Percentiles rank a stretch among this genome's conserved stretches.
These are phyloP conservation scores for Dimargaris cristalligena DNA, from an alignment of 192 early-diverging fungal species.

Conservation along the genomic window DNA sequence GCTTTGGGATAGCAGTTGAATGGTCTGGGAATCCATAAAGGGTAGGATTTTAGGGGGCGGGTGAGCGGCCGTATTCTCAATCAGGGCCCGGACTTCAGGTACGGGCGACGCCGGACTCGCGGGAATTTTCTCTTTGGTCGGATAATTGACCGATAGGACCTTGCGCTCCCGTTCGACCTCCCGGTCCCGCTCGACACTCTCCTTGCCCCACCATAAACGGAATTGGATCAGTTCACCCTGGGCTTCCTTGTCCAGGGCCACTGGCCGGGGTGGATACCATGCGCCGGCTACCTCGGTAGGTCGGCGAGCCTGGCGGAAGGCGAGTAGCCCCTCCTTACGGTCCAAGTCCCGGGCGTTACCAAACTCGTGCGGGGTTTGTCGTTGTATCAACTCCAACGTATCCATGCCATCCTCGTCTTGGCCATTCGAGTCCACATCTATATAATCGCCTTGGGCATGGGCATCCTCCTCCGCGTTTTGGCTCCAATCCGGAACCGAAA, in stretches of 20 bases:
- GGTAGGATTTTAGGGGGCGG: not conserved
- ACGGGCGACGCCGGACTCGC: not conserved
- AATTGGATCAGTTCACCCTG: too few species aligned
- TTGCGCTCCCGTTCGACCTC: not conserved
- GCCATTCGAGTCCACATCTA: too few species aligned
- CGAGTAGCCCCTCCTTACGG: constrained; percentile 3
- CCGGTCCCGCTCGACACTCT: not conserved
- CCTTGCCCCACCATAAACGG: not conserved
- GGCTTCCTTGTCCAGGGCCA: not conserved
- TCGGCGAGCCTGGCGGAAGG: constrained; percentile 2
- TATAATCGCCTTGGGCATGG: not conserved
- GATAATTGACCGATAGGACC: constrained; percentile 3
- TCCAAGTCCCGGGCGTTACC: constrained; percentile 10
- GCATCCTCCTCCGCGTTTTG: not conserved
- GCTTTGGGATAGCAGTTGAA: not conserved
- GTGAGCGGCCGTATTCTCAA: not conserved
- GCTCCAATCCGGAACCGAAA: constrained; percentile 4
- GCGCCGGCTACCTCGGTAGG: not conserved
- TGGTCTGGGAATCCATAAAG: not conserved
- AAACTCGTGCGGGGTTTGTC: constrained; percentile 7
- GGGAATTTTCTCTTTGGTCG: not conserved
- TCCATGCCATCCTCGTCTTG: too few species aligned
- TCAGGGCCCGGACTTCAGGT: not conserved
- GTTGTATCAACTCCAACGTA: too few species aligned
- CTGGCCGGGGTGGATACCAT: not conserved